These are phyloP conservation scores for Debaryomyces hansenii DNA, from an alignment of 805 yeast genomes.

Conservation along the genomic window DNA sequence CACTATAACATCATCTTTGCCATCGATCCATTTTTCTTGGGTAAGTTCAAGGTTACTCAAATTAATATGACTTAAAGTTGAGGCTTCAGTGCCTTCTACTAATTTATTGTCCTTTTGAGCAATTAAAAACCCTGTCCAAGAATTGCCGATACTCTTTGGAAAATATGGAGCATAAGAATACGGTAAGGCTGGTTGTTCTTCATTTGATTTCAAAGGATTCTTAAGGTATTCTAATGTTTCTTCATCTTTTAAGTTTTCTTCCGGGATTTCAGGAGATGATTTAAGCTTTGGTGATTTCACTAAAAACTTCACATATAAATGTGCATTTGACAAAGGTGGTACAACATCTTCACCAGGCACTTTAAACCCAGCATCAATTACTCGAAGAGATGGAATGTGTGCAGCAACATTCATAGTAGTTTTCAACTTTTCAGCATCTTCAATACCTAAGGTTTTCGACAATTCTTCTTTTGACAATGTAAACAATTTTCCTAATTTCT, in stretches of 20 bases:
- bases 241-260: slow-evolving; percentile 49
- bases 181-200: slow-evolving; percentile 69
- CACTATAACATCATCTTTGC: slow-evolving; percentile 44
- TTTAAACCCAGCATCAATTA: slow-evolving; percentile 68
- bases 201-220: slow-evolving; percentile 68
- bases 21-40: slow-evolving; percentile 51
- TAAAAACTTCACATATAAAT: slow-evolving; percentile 71
- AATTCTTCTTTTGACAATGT: slow-evolving; percentile 58
- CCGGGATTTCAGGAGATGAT: slow-evolving; percentile 47
- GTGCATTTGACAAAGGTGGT: slow-evolving; percentile 65
- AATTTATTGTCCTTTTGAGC: slow-evolving; percentile 79
- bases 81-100: slow-evolving; percentile 60
- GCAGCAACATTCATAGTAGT: slow-evolving; percentile 57
- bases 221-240: slow-evolving; percentile 65
- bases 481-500: slow-evolving; percentile 68
- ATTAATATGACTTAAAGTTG: slow-evolving; percentile 50
- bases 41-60: slow-evolving; percentile 54
- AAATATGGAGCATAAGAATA: slow-evolving; percentile 70
- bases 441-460: slow-evolving; percentile 55
- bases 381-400: slow-evolving; percentile 65
- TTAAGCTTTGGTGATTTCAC: slow-evolving; percentile 73
- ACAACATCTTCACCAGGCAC: slow-evolving; percentile 88
- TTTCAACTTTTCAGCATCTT: slow-evolving; percentile 44
- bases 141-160: slow-evolving; percentile 53
- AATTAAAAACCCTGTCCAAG: slow-evolving; percentile 69